Conservation (phyloP, 192 early-diverging fungal genomes). For the Thoreauomyces humboldtii region DNA sequence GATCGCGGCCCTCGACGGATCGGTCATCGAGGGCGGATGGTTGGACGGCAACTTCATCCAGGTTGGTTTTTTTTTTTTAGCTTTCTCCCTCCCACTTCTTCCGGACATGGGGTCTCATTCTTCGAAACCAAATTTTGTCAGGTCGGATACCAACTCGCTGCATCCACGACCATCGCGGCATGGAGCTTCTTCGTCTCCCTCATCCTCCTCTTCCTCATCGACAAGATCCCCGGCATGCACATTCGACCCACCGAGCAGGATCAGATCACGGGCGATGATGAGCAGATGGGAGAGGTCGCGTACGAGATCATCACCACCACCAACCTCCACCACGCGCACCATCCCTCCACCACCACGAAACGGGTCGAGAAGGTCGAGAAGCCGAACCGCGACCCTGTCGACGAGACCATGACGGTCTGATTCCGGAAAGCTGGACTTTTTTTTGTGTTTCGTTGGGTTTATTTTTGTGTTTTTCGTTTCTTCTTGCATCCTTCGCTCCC, state of each 20-base stretch:
- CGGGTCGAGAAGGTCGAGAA: no score
- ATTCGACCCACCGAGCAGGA: conserved; percentile 77
- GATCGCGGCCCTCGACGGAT: conserved; percentile 67
- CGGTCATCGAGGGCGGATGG: conserved; percentile 51
- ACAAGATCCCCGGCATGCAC: conserved; percentile 75
- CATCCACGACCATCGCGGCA: conserved; percentile 54
- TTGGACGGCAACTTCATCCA: conserved; percentile 69
- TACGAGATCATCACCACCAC: conserved; percentile 46
- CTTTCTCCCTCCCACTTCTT: no score
- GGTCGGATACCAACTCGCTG: conserved; percentile 69
- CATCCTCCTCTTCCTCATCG: conserved; percentile 71
- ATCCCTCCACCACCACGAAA: no score
- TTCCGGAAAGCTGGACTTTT: no score
- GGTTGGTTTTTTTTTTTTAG: no score
- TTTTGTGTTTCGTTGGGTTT: no score
- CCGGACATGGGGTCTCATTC: no score
- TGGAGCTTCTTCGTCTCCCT: conserved; percentile 78
- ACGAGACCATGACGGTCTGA: no score
- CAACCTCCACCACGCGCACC: neutral
- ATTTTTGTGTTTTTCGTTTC: no score
- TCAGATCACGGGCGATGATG: conserved; percentile 75
- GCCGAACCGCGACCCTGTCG: no score
- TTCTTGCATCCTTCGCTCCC: no score
- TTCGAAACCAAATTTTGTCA: no score
- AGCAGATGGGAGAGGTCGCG: conserved; percentile 86